These are phyloP conservation scores for Plasmodiophora brassicae DNA, from an alignment of 208 protist species.

Conservation along the genomic window DNA sequence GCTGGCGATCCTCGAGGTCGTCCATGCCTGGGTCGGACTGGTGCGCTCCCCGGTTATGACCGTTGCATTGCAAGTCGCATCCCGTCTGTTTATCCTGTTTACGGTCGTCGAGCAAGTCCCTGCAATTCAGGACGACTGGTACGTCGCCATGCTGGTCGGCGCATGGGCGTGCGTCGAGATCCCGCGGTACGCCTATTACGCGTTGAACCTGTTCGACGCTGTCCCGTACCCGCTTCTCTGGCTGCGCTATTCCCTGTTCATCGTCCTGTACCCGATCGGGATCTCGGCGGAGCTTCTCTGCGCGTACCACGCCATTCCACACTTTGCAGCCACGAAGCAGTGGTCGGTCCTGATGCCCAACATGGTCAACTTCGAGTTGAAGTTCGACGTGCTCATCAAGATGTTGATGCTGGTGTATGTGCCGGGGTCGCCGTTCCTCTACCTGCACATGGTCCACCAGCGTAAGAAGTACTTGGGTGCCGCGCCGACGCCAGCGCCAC, in stretches of 20 bases:
- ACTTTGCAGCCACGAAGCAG: not conserved
- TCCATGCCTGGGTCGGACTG: not conserved
- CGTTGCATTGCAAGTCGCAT: not conserved
- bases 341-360: conserved; percentile 17
- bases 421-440: conserved; percentile 16
- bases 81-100: not conserved
- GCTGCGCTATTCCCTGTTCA: conserved; percentile 17
- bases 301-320: not conserved
- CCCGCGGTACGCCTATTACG: conserved; percentile 30
- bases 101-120: not conserved
- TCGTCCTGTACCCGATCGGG: conserved; percentile 28
- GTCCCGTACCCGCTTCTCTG: conserved; percentile 14
- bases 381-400: not conserved
- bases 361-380: not conserved
- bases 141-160: not conserved
- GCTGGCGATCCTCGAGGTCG: conserved; percentile 10
- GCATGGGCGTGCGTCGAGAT: conserved; percentile 6
- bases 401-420: not conserved
- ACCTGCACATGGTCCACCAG: conserved; percentile 29
- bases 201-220: not conserved
- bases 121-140: not conserved
- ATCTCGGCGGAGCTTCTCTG: not conserved
- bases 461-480: conserved; percentile 4
- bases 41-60: not conserved
- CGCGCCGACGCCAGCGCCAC: not conserved